Base-by-base conservation (phyloP, 768 basidiomycete genomes). In the Mycena epipterygia region DNA sequence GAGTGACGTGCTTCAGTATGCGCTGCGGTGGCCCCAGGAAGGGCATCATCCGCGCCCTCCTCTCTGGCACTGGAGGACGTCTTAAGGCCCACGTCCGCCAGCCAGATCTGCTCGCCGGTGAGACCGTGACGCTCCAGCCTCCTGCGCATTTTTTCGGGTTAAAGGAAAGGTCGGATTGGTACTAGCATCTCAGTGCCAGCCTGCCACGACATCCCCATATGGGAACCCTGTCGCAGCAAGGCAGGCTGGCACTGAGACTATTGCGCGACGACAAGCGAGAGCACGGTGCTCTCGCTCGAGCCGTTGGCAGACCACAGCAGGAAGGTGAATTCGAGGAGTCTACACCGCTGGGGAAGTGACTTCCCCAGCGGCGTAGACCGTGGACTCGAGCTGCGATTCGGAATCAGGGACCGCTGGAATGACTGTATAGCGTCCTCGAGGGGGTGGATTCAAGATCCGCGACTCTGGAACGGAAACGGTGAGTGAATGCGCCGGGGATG, bases 261-360 rank as follows among this genome's bases (percentile, higher is more conserved):
- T n/a, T n/a, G n/a, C n/a, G n/a, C 68, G 19, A 68, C 68, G 19
- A 67, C 72, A 14, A 73, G 64, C 72, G 51, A 73, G 72, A 6
- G 68, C 72, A n/a, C n/a, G n/a, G n/a, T n/a, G n/a, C 42, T 60
- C 64, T 14, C 67, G 58, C 44, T 68, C 68, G 23, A 53, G 68
- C 17, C 39, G 52, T 32, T 39, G 3, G 56, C n/a, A 25, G 67
- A 68, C 55, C 59, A 62, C 5, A 72, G 71, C 17, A 72, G 21
- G 32, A 72, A 67, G 2, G 71, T 48, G 63, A 72, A 72, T 7
- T 56, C 61, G 58, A 72, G 48, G n/a, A 29, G n/a, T n/a, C n/a
- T n/a, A n/a, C n/a, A n/a, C n/a, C n/a, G n/a, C n/a, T n/a, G n/a
- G n/a, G n/a, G n/a, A n/a, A n/a, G n/a, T n/a, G n/a, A n/a, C 68